These are phyloP conservation scores for Ustilago vetiveriae DNA, from an alignment of 1,284 basidiomycete genomes.

Conservation along the genomic window DNA sequence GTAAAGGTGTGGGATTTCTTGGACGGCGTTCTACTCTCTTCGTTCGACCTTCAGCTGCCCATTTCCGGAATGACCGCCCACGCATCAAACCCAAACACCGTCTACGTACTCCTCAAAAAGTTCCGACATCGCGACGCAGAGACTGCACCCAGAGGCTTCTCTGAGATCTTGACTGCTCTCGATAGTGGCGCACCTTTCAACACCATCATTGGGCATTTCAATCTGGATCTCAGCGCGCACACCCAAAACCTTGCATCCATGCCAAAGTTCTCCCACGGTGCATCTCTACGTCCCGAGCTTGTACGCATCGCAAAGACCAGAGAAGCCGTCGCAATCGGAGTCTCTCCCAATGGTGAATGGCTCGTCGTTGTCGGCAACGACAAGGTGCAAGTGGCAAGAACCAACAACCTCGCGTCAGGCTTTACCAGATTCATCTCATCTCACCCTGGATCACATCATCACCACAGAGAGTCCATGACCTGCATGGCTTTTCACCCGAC, in stretches of 20 bases:
- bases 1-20: slow-evolving; percentile 93
- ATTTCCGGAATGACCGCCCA: slow-evolving; percentile 79
- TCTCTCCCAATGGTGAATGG: slow-evolving; percentile 83
- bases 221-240: slow-evolving; percentile 24
- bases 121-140: slow-evolving; percentile 63
- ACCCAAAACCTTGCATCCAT: slow-evolving; percentile 7
- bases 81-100: slow-evolving; percentile 74
- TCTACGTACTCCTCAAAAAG: slow-evolving; percentile 76
- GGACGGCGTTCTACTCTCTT: slow-evolving; percentile 80
- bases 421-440: slow-evolving; percentile 81
- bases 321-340: slow-evolving; percentile 69
- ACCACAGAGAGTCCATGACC: slow-evolving; percentile 72
- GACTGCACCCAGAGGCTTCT: slow-evolving; percentile 23
- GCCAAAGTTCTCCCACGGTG: slow-evolving; percentile 37
- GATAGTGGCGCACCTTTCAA: slow-evolving; percentile 43
- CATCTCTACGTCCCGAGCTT: slow-evolving; percentile 65
- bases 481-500: slow-evolving; percentile 87
- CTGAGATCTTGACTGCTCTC: slow-evolving; percentile 29
- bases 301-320: slow-evolving; percentile 71
- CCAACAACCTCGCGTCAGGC: slow-evolving; percentile 51
- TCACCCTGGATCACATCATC: slow-evolving; percentile 28
- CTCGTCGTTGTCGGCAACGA: slow-evolving; percentile 81
- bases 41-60: slow-evolving; percentile 71
- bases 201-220: slow-evolving; percentile 50
- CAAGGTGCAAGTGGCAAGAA: slow-evolving; percentile 77